Base-by-base conservation (phyloP, 768 basidiomycete species). In the Boletus barrowsii region DNA sequence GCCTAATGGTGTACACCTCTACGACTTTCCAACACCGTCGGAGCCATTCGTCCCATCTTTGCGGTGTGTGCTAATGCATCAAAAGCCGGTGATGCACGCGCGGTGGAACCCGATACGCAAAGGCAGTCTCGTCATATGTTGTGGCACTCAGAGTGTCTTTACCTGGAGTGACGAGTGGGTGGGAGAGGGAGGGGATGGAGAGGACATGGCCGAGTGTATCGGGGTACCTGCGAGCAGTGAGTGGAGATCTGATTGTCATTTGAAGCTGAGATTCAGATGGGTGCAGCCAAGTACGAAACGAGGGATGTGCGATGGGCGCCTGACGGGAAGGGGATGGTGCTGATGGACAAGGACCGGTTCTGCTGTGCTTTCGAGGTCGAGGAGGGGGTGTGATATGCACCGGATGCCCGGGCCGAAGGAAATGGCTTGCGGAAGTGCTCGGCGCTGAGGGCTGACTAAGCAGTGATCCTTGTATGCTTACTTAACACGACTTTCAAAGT, bases 151-250 rank as follows among this genome's bases (percentile, higher is more conserved):
- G 51, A 83, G 86, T 50, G 66, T 90, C 22, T 90, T 87, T 68
- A 82, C 78, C 9, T 93, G 90, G 90, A 90, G 86, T 58, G 88
- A 90, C 57, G 90, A 92, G 62, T 90, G 87, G 88, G 71, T 83
- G 15, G 78, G 76, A 29, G 83, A 83, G 42, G 75, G 70, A 6
- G 80, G 77, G 5, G 79, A 80, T 42, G 84, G 83, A 63, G 72
- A 75, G 57, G 92, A 93, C 63, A 87, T 93, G 72, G 91, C 92
- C 3, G 94, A 96, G 69, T 95, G 92, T 62, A 82, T 95, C 33
- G 90, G 90, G 8, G 83, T 97, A 5, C 94, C 94, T 33, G 81
- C 87, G n/a, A 83, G 90, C 89, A 72, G 90, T 81, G 29, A 51
- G 57, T 54, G 37, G 24, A 26, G 26, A 26, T 30, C 30, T n/a